Evolutionary conservation across 2,329 filamentous ascomycete genomes (phyloP).

Genomic region (Pestalotiopsis sp.): DNA sequence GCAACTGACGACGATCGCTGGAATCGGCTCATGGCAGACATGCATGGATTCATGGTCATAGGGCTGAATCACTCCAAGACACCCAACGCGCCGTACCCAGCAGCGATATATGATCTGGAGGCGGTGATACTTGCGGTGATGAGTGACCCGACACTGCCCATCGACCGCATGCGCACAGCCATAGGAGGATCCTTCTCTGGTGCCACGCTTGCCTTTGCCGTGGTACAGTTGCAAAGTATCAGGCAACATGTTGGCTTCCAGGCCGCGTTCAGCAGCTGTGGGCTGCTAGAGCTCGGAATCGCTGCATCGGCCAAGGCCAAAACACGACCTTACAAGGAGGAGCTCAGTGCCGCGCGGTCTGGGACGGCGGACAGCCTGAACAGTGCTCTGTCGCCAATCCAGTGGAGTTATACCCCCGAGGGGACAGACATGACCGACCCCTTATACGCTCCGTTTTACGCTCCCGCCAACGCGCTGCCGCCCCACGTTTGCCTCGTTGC

Average conservation of each 20-base stretch:
- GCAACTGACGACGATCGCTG: conserved; percentile 10
- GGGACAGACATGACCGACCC: conserved; percentile 11
- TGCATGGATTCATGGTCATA: conserved; percentile 6
- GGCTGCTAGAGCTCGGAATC: conserved; percentile 8
- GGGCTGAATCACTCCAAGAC: conserved; percentile 8
- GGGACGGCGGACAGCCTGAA: neutral
- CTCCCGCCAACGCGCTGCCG: conserved; percentile 3
- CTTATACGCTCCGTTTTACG: conserved; percentile 9
- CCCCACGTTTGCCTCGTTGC: conserved; percentile 10
- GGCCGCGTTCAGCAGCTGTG: conserved; percentile 8
- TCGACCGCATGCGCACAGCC: conserved; percentile 4
- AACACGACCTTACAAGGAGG: conserved; percentile 4
- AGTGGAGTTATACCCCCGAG: conserved; percentile 4
- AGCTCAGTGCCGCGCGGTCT: conserved; percentile 1
- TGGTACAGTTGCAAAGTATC: conserved; percentile 2
- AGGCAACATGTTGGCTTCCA: conserved; percentile 1
- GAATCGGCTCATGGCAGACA: conserved; percentile 10
- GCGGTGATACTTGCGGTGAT: conserved; percentile 6
- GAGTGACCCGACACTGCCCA: conserved; percentile 6
- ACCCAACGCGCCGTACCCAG: conserved; percentile 4
- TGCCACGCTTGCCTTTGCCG: conserved; percentile 9
- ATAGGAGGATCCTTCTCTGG: conserved; percentile 10
- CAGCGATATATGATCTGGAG: conserved; percentile 9
- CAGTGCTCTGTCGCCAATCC: conserved; percentile 2
- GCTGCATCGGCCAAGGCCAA: conserved; percentile 1